Evolutionary conservation across 768 basidiomycete species (phyloP).

Genomic region (Tricholoma sp.): DNA sequence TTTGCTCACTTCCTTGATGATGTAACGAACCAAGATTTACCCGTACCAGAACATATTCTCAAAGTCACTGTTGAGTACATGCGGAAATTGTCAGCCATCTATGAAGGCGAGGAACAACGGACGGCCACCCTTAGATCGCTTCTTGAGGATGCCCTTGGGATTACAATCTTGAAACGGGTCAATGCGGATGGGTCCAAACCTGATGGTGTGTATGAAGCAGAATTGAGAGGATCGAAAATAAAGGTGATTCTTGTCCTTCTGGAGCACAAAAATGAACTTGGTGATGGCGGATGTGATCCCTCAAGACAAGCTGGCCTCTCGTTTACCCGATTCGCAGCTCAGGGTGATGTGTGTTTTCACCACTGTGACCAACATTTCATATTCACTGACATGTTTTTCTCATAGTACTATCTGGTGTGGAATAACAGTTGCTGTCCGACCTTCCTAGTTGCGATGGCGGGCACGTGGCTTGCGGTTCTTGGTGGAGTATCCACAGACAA

Average conservation of each 20-base stretch:
- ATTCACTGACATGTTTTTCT: background rate
- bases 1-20: slow-evolving; percentile 19
- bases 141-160: background rate
- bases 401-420: slow-evolving; percentile 3
- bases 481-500: slow-evolving; percentile 24
- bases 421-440: slow-evolving; percentile 22
- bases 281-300: slow-evolving; percentile 25
- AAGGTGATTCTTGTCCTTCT: slow-evolving; percentile 7
- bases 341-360: slow-evolving; percentile 7
- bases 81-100: background rate
- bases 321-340: slow-evolving; percentile 12
- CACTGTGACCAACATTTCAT: background rate
- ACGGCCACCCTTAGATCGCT: background rate
- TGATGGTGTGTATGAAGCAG: slow-evolving; percentile 3
- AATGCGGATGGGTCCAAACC: slow-evolving; percentile 1
- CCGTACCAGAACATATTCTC: background rate
- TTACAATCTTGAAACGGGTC: background rate
- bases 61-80: slow-evolving; percentile 1
- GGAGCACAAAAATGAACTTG: slow-evolving; percentile 22
- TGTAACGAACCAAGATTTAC: slow-evolving; percentile 6
- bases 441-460: slow-evolving; percentile 24
- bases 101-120: background rate
- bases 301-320: slow-evolving; percentile 24
- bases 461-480: slow-evolving; percentile 26
- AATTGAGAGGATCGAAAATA: background rate